Conservation (phyloP, 345 rosid genomes). For the Pugionium cornutum region DNA sequence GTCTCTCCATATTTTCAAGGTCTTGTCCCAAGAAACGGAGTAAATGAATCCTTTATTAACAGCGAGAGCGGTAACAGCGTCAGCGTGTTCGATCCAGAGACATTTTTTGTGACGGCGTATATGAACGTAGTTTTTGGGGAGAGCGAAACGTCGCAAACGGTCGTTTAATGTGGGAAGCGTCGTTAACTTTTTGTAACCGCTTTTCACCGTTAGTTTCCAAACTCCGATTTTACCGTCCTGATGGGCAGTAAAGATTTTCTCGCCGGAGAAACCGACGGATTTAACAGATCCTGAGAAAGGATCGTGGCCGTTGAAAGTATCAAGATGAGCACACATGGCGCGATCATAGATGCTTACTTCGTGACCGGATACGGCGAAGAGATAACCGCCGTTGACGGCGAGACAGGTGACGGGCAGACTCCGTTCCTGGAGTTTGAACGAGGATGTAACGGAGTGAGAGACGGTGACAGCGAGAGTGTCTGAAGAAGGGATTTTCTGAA, state of each 20-base stretch:
- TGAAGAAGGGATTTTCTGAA: conserved; percentile 55
- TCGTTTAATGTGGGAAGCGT: conserved; percentile 76
- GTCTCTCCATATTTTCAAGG: conserved; percentile 75
- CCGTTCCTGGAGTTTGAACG: conserved; percentile 45
- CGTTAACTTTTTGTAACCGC: conserved; percentile 50
- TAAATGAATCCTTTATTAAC: conserved; percentile 56
- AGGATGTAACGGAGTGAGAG: conserved; percentile 41
- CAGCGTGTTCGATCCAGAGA: conserved; percentile 90
- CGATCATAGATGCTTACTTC: conserved; percentile 70
- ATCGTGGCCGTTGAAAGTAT: conserved; percentile 50
- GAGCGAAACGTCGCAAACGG: conserved; percentile 67
- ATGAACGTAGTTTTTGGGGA: conserved; percentile 78
- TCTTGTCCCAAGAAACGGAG: conserved; percentile 90
- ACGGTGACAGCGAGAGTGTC: conserved; percentile 46
- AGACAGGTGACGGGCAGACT: conserved; percentile 63
- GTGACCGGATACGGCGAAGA: conserved; percentile 67
- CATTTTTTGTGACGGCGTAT: conserved; percentile 72
- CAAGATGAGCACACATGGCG: conserved; percentile 42
- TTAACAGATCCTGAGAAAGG: conserved; percentile 73
- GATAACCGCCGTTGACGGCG: conserved; percentile 51
- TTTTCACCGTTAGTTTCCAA: conserved; percentile 56
- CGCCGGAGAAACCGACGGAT: conserved; percentile 55
- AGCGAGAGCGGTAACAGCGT: conserved; percentile 82
- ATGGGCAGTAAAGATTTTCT: conserved; percentile 72
- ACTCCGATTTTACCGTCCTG: conserved; percentile 88